These are phyloP conservation scores for Paramecium pentaurelia DNA, from an alignment of 73 alveolate species.

Conservation along the genomic window DNA sequence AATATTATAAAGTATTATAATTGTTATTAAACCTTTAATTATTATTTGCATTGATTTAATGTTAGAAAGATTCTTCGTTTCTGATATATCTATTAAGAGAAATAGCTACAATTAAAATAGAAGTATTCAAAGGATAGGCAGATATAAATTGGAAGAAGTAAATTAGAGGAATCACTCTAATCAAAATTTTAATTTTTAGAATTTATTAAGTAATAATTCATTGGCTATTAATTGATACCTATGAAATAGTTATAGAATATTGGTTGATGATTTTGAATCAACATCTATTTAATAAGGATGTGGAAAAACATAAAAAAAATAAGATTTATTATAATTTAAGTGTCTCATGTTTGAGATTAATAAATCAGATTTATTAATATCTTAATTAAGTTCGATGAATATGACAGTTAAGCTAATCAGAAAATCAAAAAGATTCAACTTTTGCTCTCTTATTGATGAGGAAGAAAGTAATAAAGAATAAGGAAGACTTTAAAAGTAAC, in stretches of 20 bases:
- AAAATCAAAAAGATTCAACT: background rate
- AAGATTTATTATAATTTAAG: background rate
- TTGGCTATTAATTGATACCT: background rate
- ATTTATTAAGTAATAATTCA: background rate
- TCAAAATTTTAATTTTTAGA: background rate
- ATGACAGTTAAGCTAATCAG: background rate
- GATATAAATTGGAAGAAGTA: background rate
- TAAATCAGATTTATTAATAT: background rate
- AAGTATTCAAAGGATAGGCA: background rate
- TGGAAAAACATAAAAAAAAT: background rate
- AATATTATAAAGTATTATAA: background rate
- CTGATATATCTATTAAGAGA: background rate
- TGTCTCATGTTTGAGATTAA: background rate
- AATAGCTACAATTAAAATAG: too few species aligned
- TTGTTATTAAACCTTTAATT: background rate
- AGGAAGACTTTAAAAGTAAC: background rate
- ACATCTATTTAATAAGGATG: background rate
- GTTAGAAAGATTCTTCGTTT: background rate
- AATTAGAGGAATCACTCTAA: background rate
- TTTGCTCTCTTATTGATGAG: background rate
- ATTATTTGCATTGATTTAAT: background rate
- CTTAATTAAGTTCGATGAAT: background rate
- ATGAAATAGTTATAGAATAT: background rate
- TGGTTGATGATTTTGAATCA: background rate
- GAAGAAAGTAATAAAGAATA: background rate